A percentile compares a stretch with the other conserved stretches of the same genome.
Conservation (phyloP, 1,284 basidiomycete genomes). For the Exsudoporus floridanus region DNA sequence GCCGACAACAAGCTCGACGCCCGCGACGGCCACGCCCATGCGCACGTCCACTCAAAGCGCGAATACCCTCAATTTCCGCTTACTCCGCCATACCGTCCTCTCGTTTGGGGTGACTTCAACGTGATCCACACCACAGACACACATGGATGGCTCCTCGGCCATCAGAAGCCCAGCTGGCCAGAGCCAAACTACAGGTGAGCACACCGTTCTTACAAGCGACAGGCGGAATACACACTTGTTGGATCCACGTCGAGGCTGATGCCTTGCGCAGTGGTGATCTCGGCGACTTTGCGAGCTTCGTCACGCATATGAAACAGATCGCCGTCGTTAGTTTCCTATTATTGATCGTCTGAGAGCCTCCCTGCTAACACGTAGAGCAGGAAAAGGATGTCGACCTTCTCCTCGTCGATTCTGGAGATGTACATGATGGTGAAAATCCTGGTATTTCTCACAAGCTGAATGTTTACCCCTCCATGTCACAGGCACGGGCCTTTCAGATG, state of each 20-base stretch:
- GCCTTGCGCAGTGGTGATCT: constrained; percentile 58
- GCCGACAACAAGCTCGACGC: constrained; percentile 12
- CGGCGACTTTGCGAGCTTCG: constrained; percentile 81
- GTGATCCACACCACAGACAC: constrained; percentile 76
- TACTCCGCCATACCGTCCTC: constrained; percentile 55
- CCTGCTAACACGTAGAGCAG: constrained; percentile 31
- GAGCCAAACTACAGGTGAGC: constrained; percentile 72
- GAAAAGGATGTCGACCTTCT: constrained; percentile 69
- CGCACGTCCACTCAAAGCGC: constrained; percentile 40
- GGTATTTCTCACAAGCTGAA: neutral
- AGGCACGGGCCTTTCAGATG: constrained; percentile 75
- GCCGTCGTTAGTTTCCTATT: constrained; percentile 46
- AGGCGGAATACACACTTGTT: neutral
- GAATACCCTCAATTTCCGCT: constrained; percentile 46
- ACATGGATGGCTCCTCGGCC: constrained; percentile 79
- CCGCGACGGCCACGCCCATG: constrained; percentile 27
- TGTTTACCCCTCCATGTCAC: neutral
- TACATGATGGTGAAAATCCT: constrained; percentile 67
- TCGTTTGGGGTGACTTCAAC: constrained; percentile 79
- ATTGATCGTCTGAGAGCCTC: neutral
- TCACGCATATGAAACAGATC: constrained; percentile 75
- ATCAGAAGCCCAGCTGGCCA: constrained; percentile 65
- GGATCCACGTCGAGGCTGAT: constrained; percentile 5
- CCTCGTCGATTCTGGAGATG: constrained; percentile 71
- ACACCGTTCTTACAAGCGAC: neutral